Evolutionary conservation across 1,139 yeast genomes (phyloP), one percentile per base, ranked within the genome.

Genomic region (Kodamaea alishanica): DNA sequence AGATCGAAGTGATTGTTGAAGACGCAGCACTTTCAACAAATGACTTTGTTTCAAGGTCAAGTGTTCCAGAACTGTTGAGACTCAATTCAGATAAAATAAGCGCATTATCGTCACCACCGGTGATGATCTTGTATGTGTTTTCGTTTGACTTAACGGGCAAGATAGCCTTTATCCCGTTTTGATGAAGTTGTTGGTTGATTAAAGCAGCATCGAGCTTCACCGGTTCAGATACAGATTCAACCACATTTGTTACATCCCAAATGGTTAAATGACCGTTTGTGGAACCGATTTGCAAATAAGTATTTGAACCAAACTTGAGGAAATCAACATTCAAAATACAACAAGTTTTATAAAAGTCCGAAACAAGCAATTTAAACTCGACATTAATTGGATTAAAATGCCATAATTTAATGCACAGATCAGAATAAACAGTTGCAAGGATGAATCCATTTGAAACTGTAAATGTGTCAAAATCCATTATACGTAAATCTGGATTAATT

Each of bases 21-120:
- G 96, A 78, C 3, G 96, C 96, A 0, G 95, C 96, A 27, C 64
- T 60, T 9, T 65, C 67, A 2, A 63, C 57, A 42, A 73, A 70
- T 1, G 70, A 54, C 1, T 56, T 44, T 0, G 64, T 51, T 2
- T 50, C 48, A 20, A 67, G 52, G 0, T 33, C 36, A 2, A 61
- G 47, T 4, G 41, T 41, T 1, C 31, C 50, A 0, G 28, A 34
- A 0, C 43, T 49, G 2, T 49, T 46, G n/a, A 63, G 37, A 2
- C 38, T 35, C 26, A 83, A 56, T 20, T 51, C 49, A 2, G 78
- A 70, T 2, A 78, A 57, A 0, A 72, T 70, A 6, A 90, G 57
- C 0, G 89, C 83, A 60, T 90, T 90, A 52, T 92, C 98, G 58
- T 92, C 98, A 40, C 98, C 97, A 15, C 96, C 97, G 1, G 96